Percentiles rank a stretch among this genome's conserved stretches.
These are phyloP conservation scores for Colletotrichum tropicicola DNA, from an alignment of 2,329 filamentous ascomycete genomes.

Conservation along the genomic window DNA sequence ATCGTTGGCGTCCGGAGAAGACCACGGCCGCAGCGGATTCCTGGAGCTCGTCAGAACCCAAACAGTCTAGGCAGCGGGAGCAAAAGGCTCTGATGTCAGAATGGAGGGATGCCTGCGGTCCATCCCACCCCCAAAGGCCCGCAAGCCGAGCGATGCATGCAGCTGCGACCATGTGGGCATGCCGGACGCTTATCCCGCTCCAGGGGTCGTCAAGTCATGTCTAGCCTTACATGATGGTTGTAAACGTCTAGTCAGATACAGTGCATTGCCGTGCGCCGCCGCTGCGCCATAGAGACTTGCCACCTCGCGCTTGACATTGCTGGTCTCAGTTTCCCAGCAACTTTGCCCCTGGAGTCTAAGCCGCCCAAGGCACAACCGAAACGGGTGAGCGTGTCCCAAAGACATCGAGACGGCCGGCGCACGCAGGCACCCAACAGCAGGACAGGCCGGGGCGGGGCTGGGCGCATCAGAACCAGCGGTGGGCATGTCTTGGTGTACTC, in stretches of 20 bases:
- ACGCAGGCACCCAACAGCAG: neutral
- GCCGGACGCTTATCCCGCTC: constrained; percentile 7
- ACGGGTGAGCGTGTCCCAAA: neutral
- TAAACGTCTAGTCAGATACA: neutral
- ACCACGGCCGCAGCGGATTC: too few relatives aligned
- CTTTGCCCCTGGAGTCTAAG: neutral
- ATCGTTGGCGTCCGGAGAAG: too few relatives aligned
- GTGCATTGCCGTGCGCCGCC: constrained; percentile 6
- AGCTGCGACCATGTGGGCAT: constrained; percentile 12
- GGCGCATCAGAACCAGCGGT: constrained; percentile 6
- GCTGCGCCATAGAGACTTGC: constrained; percentile 2
- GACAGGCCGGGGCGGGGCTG: constrained; percentile 5
- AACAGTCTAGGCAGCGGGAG: neutral
- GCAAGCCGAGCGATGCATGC: constrained; percentile 19
- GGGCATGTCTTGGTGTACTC: constrained; percentile 12
- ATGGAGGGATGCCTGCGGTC: neutral
- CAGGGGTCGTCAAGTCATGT: neutral
- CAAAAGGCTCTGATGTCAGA: neutral
- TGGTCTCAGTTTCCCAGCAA: neutral
- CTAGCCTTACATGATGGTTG: constrained; percentile 16
- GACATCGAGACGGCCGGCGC: constrained; percentile 2
- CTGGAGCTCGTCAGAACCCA: neutral
- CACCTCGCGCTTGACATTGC: neutral
- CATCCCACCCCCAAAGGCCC: neutral
- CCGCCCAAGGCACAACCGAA: neutral